These are phyloP conservation scores for Entelexis paramagnoliae DNA, from an alignment of 1,139 yeast species.

Conservation along the genomic window DNA sequence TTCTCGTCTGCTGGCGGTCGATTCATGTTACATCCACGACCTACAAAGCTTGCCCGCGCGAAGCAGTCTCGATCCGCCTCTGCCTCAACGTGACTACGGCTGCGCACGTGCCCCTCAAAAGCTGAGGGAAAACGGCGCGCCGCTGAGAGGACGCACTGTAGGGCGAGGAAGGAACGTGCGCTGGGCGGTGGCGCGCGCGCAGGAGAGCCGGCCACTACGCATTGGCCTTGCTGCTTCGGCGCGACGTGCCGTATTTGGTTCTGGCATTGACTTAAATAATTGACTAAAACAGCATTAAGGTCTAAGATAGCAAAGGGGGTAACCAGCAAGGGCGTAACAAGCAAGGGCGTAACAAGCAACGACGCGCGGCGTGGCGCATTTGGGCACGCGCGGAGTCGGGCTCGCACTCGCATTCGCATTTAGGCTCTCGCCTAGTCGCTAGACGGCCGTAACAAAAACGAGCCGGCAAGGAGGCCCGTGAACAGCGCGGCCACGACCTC, in stretches of 20 bases:
- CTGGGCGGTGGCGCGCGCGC: no score
- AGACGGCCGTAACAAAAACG: conserved; percentile 17
- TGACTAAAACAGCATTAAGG: neutral
- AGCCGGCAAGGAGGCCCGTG: conserved; percentile 9
- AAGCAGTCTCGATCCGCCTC: neutral
- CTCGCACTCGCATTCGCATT: no score
- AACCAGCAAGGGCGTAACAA: no score
- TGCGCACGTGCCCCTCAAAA: neutral
- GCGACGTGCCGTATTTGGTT: no score
- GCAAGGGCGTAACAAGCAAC: no score
- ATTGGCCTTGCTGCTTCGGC: no score
- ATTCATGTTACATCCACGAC: conserved; percentile 12
- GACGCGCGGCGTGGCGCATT: no score
- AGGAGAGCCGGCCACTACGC: no score
- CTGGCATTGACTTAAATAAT: neutral
- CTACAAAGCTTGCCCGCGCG: neutral
- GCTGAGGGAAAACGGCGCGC: neutral
- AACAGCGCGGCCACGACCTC: conserved; percentile 18
- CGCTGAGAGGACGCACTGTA: neutral
- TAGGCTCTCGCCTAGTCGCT: no score
- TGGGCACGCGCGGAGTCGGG: no score
- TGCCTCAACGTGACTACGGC: neutral
- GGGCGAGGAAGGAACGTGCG: neutral
- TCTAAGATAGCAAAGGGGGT: no score
- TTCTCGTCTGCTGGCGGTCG: conserved; percentile 12